Evolutionary conservation across 257 asterid species (phyloP), one percentile per base, ranked within the genome.

Genomic region (Fraxinus quadrangulata): DNA sequence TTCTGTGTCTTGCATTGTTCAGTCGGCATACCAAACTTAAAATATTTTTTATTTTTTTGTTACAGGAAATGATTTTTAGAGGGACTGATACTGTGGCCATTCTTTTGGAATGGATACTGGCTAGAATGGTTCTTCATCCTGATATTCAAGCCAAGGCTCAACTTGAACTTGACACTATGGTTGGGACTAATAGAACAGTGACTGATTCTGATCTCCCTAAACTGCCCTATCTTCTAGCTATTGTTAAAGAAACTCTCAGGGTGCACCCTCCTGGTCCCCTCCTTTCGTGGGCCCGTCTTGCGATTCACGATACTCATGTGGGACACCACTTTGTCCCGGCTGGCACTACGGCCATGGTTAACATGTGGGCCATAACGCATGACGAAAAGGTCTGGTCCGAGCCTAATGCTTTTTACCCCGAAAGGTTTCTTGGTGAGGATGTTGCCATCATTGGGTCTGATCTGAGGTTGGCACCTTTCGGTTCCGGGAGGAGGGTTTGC

Each of bases 321-420:
- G 96, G 96, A 59, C 87, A 77, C 0, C 89, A 89, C 66, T 83
- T 84, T 16, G 61, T 92, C 67, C 95, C 97, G 0, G 92, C 94
- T 0, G 96, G 96, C 26, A 91, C 97, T 0, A 92, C 96, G 0
- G 96, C 97, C 24, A 92, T 92, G 96, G 97, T 92, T 24, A 92
- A 92, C 91, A 92, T 92, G 97, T 92, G 92, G 94, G 95, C 94
- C 34, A 92, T 92, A 40, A 86, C 96, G 0, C 97, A 91, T 23
- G 87, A 91, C 3, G 87, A 69, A 0, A 83, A 21, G 70, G 49
- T 88, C 0, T 92, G 97, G 97, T 63, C 91, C 0, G 87, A 89
- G 73, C 89, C 96, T 0, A 83, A 78, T 2, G 68, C 74, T 16
- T 92, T 87, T 74, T 31, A 30, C 65, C 97, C 97, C 0, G 90